A percentile compares a stretch with the other conserved stretches of the same genome.
phyloP scores from a whole-genome alignment of 768 basidiomycete species.

The Ephemerocybe angulata region DNA sequence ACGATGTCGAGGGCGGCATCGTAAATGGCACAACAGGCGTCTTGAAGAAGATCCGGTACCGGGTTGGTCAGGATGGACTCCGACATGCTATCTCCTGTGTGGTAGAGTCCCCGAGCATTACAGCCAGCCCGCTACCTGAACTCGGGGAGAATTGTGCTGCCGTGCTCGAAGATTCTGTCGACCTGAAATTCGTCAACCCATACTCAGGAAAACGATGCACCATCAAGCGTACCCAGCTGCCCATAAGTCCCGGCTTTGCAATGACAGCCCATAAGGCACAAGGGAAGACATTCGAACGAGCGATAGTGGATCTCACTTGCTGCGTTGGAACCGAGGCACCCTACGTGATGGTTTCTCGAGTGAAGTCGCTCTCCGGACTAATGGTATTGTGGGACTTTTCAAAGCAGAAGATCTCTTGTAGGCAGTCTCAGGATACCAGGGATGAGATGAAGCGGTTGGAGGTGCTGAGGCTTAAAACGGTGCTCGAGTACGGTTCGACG shows the following conservation, averaged over 20 bases:
- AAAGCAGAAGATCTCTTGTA: neutral
- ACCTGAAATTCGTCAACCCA: neutral
- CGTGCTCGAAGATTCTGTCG: neutral
- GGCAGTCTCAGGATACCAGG: neutral
- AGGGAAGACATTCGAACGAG: constrained; percentile 29
- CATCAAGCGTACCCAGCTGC: constrained; percentile 30
- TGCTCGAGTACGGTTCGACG: neutral
- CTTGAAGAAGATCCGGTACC: constrained; percentile 23
- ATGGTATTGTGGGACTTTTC: constrained; percentile 22
- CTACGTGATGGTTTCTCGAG: constrained; percentile 41
- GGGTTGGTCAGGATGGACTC: constrained; percentile 12
- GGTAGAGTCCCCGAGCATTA: neutral
- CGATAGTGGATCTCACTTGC: constrained; percentile 29
- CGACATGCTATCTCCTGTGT: neutral
- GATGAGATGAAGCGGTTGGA: neutral
- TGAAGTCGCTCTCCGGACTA: constrained; percentile 24
- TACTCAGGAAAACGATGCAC: constrained; percentile 10
- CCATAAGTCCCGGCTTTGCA: constrained; percentile 34
- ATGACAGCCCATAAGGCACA: constrained; percentile 40
- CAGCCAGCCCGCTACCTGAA: neutral
- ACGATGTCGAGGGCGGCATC: constrained; percentile 32
- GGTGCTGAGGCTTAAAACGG: neutral
- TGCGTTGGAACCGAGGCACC: constrained; percentile 31
- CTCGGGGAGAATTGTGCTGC: neutral
- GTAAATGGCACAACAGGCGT: constrained; percentile 33